Percentiles rank a stretch among this genome's conserved stretches.
These are phyloP conservation scores for Luffa acutangula DNA, from an alignment of 306 rosid species.

Conservation along the genomic window DNA sequence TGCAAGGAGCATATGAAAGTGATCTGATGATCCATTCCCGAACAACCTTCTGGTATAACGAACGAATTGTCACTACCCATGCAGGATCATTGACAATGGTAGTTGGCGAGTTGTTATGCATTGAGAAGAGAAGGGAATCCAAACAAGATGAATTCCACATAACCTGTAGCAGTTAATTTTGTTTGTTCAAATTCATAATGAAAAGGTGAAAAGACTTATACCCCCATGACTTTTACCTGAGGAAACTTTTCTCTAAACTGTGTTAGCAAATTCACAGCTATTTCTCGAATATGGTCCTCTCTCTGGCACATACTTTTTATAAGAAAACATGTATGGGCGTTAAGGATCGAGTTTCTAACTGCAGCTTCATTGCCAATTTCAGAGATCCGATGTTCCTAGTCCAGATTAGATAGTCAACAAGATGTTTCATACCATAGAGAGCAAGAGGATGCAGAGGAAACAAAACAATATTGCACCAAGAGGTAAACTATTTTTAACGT, in stretches of 20 bases:
- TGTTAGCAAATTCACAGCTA: conserved; percentile 64
- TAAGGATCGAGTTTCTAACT: conserved; percentile 56
- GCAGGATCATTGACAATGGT: conserved; percentile 82
- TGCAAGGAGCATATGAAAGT: conserved; percentile 86
- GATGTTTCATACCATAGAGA: neutral
- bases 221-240: conserved; percentile 35
- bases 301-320: conserved; percentile 75
- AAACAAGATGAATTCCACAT: conserved; percentile 84
- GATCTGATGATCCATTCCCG: conserved; percentile 94
- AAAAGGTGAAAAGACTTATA: conserved; percentile 10
- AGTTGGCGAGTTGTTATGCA: conserved; percentile 63
- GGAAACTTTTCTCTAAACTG: conserved; percentile 89
- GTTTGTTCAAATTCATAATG: conserved; percentile 11
- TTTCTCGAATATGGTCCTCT: conserved; percentile 83
- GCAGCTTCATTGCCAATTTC: conserved; percentile 79
- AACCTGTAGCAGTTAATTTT: conserved; percentile 50
- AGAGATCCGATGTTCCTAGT: conserved; percentile 74
- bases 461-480: neutral
- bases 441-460: conserved; percentile 13
- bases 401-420: neutral
- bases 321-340: conserved; percentile 71
- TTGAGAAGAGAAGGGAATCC: conserved; percentile 79
- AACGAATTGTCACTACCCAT: conserved; percentile 71
- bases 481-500: neutral
- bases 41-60: conserved; percentile 80